Evolutionary conservation across 495 filamentous ascomycete species (phyloP).

Genomic region (Penicillium odoratum): DNA sequence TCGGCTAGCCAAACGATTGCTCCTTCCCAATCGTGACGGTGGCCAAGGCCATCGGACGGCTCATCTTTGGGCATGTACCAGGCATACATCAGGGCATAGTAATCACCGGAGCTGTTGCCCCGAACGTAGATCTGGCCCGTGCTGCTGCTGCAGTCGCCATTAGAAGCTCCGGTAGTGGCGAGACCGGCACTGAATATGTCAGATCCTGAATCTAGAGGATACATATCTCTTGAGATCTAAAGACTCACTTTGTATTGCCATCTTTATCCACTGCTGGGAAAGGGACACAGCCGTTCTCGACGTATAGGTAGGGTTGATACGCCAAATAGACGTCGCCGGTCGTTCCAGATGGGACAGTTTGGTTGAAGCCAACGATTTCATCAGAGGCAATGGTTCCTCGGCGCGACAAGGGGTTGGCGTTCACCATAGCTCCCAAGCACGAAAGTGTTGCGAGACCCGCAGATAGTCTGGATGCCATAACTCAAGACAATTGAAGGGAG

Average conservation of each 20-base stretch:
- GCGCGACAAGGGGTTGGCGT: neutral
- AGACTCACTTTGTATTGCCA: conserved; percentile 49
- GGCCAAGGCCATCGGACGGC: conserved; percentile 42
- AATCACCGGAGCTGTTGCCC: conserved; percentile 20
- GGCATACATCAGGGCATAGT: conserved; percentile 53
- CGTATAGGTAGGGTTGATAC: conserved; percentile 52
- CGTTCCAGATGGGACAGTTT: conserved; percentile 46
- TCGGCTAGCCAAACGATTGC: conserved; percentile 48
- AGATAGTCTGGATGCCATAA: neutral
- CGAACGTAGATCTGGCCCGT: conserved; percentile 55
- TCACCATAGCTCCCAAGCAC: neutral
- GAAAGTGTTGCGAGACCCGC: neutral
- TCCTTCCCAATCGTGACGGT: conserved; percentile 55
- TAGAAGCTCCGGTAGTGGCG: conserved; percentile 30
- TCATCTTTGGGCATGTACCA: conserved; percentile 56
- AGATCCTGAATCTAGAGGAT: neutral
- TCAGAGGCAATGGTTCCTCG: conserved; percentile 31
- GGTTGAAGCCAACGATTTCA: conserved; percentile 45
- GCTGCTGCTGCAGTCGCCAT: conserved; percentile 44
- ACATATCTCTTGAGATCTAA: neutral
- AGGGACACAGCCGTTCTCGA: conserved; percentile 55
- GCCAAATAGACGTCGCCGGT: conserved; percentile 45
- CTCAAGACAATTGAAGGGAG: neutral
- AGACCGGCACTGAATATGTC: conserved; percentile 38
- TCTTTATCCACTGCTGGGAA: conserved; percentile 53